phyloP scores from a whole-genome alignment of 164 flowering plant genomes.

The Litsea cubeba region DNA sequence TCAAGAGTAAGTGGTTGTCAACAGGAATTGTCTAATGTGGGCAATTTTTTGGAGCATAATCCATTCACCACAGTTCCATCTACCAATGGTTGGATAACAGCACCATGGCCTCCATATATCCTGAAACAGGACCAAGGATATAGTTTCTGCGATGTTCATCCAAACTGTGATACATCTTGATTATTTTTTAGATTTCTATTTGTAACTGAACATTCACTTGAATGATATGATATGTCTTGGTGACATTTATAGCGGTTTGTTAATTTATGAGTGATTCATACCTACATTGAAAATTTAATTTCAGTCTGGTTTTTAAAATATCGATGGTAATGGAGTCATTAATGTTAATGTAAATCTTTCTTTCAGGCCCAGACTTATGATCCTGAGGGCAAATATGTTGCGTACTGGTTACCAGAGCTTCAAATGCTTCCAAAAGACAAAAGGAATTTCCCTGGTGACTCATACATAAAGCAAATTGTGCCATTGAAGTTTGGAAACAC shows the following conservation, averaged over 20 bases:
- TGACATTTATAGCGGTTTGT: background rate
- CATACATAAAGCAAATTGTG: conserved; percentile 54
- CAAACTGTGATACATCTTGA: background rate
- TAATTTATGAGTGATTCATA: background rate
- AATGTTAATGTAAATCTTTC: background rate
- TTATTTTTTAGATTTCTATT: background rate
- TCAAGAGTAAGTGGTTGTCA: no score
- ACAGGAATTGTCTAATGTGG: no score
- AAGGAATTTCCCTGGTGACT: conserved; percentile 62
- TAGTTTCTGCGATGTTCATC: background rate
- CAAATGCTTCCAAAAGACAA: conserved; percentile 50
- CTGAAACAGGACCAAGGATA: background rate
- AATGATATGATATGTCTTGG: background rate
- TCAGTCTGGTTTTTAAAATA: background rate
- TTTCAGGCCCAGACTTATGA: conserved; percentile 73
- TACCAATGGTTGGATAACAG: no score
- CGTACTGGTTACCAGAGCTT: conserved; percentile 77
- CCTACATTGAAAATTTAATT: background rate
- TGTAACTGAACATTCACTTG: background rate
- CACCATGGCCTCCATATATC: no score
- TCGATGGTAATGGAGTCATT: no score
- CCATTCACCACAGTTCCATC: no score
- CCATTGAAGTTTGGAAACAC: conserved; percentile 54
- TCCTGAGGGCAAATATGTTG: conserved; percentile 79
- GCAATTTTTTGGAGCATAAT: no score